Percentiles rank a stretch among this genome's conserved stretches.
These are phyloP conservation scores for Plectosphaerella sp. DNA, from an alignment of 2,329 filamentous ascomycete species.

Conservation along the genomic window DNA sequence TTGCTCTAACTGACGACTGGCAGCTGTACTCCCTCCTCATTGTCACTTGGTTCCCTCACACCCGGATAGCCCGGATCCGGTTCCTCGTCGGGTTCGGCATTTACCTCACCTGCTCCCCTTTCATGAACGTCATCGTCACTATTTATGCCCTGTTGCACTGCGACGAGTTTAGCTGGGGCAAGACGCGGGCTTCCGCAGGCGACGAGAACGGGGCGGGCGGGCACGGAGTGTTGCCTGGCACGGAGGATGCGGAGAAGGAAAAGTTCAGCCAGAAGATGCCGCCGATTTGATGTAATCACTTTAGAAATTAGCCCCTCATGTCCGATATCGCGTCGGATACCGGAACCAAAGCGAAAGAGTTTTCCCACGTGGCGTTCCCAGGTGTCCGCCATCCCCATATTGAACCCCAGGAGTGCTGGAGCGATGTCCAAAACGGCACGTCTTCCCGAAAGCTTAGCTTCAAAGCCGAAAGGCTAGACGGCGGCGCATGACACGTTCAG, in stretches of 20 bases:
- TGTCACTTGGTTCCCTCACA: slow-evolving; percentile 35
- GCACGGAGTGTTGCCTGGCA: background rate
- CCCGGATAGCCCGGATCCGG: slow-evolving; percentile 28
- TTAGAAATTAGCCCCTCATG: no score
- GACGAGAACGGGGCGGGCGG: background rate
- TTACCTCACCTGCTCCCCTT: slow-evolving; percentile 30
- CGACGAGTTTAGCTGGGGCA: slow-evolving; percentile 42
- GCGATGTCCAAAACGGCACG: no score
- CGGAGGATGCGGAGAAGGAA: background rate
- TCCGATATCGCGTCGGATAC: no score
- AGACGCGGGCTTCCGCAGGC: slow-evolving; percentile 24
- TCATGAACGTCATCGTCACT: slow-evolving; percentile 37
- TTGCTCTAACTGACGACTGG: slow-evolving; percentile 1
- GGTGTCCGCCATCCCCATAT: no score
- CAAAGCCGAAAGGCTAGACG: no score
- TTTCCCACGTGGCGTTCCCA: no score
- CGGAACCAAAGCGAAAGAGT: no score
- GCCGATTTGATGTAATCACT: no score
- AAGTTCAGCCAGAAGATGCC: background rate
- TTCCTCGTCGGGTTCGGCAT: slow-evolving; percentile 32
- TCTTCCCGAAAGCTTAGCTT: no score
- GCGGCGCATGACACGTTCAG: no score
- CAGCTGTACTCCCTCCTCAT: slow-evolving; percentile 36
- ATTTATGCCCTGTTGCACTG: slow-evolving; percentile 36
- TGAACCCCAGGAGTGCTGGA: no score